Conservation (phyloP, 306 rosid genomes). For the Vigna angularis region DNA sequence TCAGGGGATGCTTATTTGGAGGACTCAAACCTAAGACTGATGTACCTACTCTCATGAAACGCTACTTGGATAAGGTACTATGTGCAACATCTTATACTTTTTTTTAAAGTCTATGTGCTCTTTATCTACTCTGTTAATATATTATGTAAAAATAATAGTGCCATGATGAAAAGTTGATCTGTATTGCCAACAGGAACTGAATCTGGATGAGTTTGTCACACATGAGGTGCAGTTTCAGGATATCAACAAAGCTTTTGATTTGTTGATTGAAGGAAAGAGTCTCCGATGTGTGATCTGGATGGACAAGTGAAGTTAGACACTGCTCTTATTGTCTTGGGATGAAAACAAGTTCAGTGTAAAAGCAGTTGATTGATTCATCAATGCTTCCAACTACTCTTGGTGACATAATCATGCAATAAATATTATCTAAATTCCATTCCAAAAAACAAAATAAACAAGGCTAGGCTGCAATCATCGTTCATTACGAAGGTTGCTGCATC, state of each 20-base stretch:
- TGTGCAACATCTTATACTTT: slow-evolving; percentile 19
- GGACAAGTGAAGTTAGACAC: not conserved
- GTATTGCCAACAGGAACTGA: slow-evolving; percentile 61
- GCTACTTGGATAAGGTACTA: slow-evolving; percentile 76
- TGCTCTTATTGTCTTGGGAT: not conserved
- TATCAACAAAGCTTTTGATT: slow-evolving; percentile 81
- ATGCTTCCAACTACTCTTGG: not conserved
- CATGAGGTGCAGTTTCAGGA: slow-evolving; percentile 74
- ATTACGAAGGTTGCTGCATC: not conserved
- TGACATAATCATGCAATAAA: not conserved
- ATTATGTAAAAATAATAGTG: slow-evolving; percentile 5
- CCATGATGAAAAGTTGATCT: not conserved
- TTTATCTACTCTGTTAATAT: not conserved
- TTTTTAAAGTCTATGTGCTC: not conserved
- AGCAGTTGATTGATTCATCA: not conserved
- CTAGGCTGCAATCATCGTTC: not conserved
- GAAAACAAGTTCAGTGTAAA: not conserved
- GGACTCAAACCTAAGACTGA: slow-evolving; percentile 84
- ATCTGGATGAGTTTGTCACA: slow-evolving; percentile 79
- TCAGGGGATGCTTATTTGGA: slow-evolving; percentile 77
- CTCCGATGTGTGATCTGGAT: slow-evolving; percentile 70
- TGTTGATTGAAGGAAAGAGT: slow-evolving; percentile 64
- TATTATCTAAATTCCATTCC: not conserved
- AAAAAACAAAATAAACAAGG: not conserved
- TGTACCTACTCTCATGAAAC: slow-evolving; percentile 73